Evolutionary conservation across 768 basidiomycete genomes (phyloP).

Genomic region (Chalciporus pseudorubinellus): DNA sequence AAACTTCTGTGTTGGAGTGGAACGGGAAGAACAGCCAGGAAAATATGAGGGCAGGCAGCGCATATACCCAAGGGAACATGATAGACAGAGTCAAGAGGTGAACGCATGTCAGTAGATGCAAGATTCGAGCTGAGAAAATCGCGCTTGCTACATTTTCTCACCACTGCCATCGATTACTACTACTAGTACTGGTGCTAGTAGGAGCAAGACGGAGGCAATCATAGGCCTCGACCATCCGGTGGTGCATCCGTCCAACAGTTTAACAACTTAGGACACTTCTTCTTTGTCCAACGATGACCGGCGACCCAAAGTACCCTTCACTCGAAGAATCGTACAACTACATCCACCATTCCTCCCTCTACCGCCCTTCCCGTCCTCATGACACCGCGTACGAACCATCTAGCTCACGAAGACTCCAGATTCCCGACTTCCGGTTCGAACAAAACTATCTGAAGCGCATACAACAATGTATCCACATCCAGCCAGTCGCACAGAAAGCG

Average conservation of each 20-base stretch:
- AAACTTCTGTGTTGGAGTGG: conserved; percentile 21
- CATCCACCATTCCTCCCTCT: conserved; percentile 14
- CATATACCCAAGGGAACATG: conserved; percentile 19
- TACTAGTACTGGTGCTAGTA: no score
- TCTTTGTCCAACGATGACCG: conserved; percentile 21
- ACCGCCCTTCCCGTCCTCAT: conserved; percentile 13
- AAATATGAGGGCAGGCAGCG: conserved; percentile 12
- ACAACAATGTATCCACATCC: conserved; percentile 48
- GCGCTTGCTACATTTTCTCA: not conserved
- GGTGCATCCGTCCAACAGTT: not conserved
- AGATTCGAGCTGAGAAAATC: not conserved
- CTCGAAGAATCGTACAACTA: conserved; percentile 18
- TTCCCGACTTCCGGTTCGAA: conserved; percentile 79
- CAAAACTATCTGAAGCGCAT: conserved; percentile 66
- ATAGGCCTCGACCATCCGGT: no score
- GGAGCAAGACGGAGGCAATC: no score
- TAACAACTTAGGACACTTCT: not conserved
- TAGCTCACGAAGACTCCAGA: conserved; percentile 44
- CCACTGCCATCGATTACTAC: not conserved
- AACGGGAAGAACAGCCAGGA: conserved; percentile 28
- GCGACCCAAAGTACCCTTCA: conserved; percentile 4
- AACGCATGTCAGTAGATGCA: not conserved
- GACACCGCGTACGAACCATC: conserved; percentile 14
- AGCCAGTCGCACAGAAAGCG: conserved; percentile 12
- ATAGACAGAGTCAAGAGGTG: not conserved